These are phyloP conservation scores for Neostapfia colusana DNA, from an alignment of 176 grass and related monocot genomes.

Conservation along the genomic window DNA sequence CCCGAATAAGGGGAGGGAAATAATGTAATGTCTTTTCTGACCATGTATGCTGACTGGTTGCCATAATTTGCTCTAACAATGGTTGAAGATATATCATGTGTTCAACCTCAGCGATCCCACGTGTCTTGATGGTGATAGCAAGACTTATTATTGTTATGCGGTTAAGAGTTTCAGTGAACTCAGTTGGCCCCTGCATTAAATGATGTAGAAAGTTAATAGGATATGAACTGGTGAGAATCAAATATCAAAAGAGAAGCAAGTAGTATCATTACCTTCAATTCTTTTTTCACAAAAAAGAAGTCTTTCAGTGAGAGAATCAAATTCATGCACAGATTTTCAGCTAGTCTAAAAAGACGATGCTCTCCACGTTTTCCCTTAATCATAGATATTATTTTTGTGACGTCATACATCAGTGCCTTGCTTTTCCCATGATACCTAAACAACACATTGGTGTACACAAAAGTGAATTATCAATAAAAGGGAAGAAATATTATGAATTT, in stretches of 20 bases:
- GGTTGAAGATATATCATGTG: conserved; percentile 94
- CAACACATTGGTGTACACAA: conserved; percentile 17
- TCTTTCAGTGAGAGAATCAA: conserved; percentile 96
- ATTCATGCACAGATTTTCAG: conserved; percentile 99
- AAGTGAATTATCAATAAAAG: conserved; percentile 28
- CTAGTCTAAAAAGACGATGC: conserved; percentile 94
- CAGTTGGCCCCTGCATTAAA: conserved; percentile 80
- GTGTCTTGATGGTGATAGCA: conserved; percentile 96
- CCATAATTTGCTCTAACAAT: conserved; percentile 97
- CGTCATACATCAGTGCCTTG: conserved; percentile 99
- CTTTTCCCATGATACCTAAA: conserved; percentile 94
- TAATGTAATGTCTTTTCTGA: conserved; percentile 85
- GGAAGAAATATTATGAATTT: background rate
- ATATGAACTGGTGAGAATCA: background rate
- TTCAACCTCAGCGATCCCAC: conserved; percentile 95
- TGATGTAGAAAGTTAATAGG: conserved; percentile 25
- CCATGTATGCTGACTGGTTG: conserved; percentile 94
- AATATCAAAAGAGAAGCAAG: conserved; percentile 24
- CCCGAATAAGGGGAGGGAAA: conserved; percentile 85
- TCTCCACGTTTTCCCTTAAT: conserved; percentile 94
- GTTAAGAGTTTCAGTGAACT: conserved; percentile 98
- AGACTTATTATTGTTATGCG: conserved; percentile 99
- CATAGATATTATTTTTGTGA: conserved; percentile 99
- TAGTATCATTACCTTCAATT: conserved; percentile 73
- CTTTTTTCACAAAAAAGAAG: conserved; percentile 99